These are phyloP conservation scores for Hepatocystis sp. DNA, from an alignment of 169 alveolate species.

Conservation along the genomic window DNA sequence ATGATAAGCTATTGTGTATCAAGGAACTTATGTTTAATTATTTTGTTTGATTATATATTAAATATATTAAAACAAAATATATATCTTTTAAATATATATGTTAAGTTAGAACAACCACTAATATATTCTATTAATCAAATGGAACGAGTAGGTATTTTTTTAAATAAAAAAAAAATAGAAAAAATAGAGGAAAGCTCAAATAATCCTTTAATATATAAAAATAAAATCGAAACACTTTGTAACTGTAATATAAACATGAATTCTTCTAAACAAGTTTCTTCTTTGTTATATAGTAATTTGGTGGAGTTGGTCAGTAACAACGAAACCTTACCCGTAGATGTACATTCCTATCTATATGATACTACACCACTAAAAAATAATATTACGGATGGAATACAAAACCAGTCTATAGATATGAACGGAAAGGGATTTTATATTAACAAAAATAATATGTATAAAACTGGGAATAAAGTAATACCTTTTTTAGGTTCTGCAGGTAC, in stretches of 20 bases:
- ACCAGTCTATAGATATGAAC: too few relatives aligned
- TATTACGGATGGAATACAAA: too few relatives aligned
- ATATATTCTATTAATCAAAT: conserved; percentile 60
- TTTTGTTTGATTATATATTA: conserved; percentile 30
- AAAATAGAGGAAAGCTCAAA: conserved; percentile 45
- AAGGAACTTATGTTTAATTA: conserved; percentile 31
- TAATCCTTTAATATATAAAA: conserved; percentile 47
- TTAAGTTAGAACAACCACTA: conserved; percentile 62
- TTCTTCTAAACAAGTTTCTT: conserved; percentile 74
- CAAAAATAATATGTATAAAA: too few relatives aligned
- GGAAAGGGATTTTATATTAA: too few relatives aligned
- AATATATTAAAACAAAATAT: conserved; percentile 14
- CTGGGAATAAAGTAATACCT: too few relatives aligned
- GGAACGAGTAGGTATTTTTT: conserved; percentile 56
- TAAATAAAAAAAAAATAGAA: conserved; percentile 57
- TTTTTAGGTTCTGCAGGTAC: too few relatives aligned
- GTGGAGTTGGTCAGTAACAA: background rate
- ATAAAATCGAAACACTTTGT: conserved; percentile 57
- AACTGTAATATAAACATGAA: conserved; percentile 55
- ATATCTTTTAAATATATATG: conserved; percentile 29
- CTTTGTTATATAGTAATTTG: conserved; percentile 21
- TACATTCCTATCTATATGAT: too few relatives aligned
- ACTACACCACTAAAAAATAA: too few relatives aligned
- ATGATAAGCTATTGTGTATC: conserved; percentile 50
- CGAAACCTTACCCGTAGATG: too few relatives aligned